Conservation (phyloP, 495 filamentous ascomycete species). For the Hypomontagnella submonticulosa region DNA sequence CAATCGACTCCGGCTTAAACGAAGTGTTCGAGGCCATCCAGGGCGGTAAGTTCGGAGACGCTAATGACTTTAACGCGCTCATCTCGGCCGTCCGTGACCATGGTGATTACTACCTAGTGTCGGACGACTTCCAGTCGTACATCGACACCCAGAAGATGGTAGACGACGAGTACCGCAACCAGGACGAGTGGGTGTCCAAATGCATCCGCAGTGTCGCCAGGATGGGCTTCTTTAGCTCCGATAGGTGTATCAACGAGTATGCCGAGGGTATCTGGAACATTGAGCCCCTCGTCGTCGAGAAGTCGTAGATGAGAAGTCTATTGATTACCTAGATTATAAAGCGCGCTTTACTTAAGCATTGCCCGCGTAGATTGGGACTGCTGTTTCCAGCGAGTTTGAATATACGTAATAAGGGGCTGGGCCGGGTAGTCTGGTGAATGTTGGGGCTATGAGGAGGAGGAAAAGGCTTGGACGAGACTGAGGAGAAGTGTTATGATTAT, state of each 20-base stretch:
- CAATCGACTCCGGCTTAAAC: constrained; percentile 77
- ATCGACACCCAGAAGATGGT: constrained; percentile 88
- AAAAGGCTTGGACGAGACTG: background rate
- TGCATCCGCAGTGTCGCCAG: constrained; percentile 85
- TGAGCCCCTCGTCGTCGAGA: constrained; percentile 71
- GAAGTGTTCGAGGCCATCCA: constrained; percentile 88
- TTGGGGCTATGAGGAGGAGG: no score
- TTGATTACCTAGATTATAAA: background rate
- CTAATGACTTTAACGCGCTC: constrained; percentile 78
- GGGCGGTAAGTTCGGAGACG: constrained; percentile 78
- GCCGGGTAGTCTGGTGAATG: background rate
- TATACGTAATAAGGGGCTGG: background rate
- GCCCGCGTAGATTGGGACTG: no score
- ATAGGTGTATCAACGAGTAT: constrained; percentile 98
- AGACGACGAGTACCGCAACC: constrained; percentile 88
- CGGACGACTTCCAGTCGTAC: constrained; percentile 95
- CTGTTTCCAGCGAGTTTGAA: background rate
- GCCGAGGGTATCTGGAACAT: constrained; percentile 97
- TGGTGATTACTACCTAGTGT: constrained; percentile 96
- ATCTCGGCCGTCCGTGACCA: constrained; percentile 87
- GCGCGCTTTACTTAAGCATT: background rate
- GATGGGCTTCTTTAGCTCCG: constrained; percentile 98
- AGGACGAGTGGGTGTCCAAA: constrained; percentile 92
- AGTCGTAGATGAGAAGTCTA: background rate
- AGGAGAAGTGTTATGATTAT: constrained; percentile 12